Evolutionary conservation across 1,139 yeast species (phyloP).

Genomic region (Hanseniaspora uvarum): DNA sequence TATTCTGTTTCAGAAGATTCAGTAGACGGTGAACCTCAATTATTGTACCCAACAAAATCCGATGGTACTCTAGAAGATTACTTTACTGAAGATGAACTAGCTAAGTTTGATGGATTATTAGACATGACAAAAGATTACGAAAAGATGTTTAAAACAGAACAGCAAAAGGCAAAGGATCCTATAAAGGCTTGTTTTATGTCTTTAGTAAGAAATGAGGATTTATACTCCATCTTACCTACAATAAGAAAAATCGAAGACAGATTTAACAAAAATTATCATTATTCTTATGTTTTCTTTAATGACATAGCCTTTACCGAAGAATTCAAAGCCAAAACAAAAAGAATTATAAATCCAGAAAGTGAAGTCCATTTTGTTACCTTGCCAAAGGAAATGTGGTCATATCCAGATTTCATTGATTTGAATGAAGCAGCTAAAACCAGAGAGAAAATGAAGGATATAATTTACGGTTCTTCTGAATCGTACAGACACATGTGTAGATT

Average conservation of each 20-base stretch:
- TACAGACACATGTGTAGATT: slow-evolving; percentile 87
- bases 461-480: slow-evolving; percentile 54
- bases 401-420: slow-evolving; percentile 52
- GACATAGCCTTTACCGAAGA: slow-evolving; percentile 42
- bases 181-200: slow-evolving; percentile 66
- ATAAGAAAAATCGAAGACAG: slow-evolving; percentile 63
- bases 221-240: slow-evolving; percentile 49
- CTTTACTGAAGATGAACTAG: neutral
- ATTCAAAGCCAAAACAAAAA: slow-evolving; percentile 35
- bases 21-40: neutral
- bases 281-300: slow-evolving; percentile 71
- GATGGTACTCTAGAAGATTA: slow-evolving; percentile 2
- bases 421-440: slow-evolving; percentile 45
- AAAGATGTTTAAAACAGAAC: slow-evolving; percentile 15
- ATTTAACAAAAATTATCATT: slow-evolving; percentile 53
- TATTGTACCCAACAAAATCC: slow-evolving; percentile 12
- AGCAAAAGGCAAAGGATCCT: slow-evolving; percentile 23
- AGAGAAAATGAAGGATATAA: slow-evolving; percentile 41
- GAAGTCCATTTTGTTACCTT: slow-evolving; percentile 42
- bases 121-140: slow-evolving; percentile 12
- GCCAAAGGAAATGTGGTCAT: slow-evolving; percentile 45
- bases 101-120: neutral
- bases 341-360: slow-evolving; percentile 38
- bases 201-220: slow-evolving; percentile 62
- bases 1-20: slow-evolving; percentile 4